Conservation (phyloP, 164 flowering plant species). For the Cinnamomum micranthum region DNA sequence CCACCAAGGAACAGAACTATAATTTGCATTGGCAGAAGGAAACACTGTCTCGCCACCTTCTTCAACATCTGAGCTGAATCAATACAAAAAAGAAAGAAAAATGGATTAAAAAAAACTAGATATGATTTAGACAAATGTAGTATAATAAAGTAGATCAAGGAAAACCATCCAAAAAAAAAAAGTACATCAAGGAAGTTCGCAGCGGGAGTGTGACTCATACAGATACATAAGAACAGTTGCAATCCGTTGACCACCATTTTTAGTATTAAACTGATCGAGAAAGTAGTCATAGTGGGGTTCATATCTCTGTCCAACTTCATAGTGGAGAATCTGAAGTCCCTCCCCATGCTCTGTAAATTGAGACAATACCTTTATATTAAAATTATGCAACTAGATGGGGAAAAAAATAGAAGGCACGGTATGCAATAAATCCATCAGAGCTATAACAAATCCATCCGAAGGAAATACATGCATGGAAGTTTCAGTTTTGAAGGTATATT, state of each 20-base stretch:
- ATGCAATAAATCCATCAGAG: background rate
- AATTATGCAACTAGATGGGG: background rate
- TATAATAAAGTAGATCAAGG: no score
- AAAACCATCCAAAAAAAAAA: background rate
- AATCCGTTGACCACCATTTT: conserved; percentile 85
- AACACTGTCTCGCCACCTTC: conserved; percentile 98
- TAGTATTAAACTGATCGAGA: conserved; percentile 71
- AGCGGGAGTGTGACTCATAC: conserved; percentile 39
- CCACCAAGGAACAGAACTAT: conserved; percentile 73
- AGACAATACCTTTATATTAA: background rate
- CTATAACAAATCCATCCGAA: no score
- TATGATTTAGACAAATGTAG: background rate
- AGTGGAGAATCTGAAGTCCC: conserved; percentile 92
- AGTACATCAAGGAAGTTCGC: background rate
- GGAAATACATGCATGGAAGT: no score
- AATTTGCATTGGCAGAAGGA: conserved; percentile 70
- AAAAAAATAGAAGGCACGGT: background rate
- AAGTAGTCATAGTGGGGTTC: conserved; percentile 94
- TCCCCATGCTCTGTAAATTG: conserved; percentile 86
- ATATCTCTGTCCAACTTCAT: conserved; percentile 89
- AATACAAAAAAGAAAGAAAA: conserved; percentile 12
- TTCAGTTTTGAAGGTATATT: no score
- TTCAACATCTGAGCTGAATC: conserved; percentile 88
- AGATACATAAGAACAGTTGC: conserved; percentile 94
- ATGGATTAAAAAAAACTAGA: background rate